Conservation (phyloP, 2,329 filamentous ascomycete species). For the Kalaharituber pfeilii region DNA sequence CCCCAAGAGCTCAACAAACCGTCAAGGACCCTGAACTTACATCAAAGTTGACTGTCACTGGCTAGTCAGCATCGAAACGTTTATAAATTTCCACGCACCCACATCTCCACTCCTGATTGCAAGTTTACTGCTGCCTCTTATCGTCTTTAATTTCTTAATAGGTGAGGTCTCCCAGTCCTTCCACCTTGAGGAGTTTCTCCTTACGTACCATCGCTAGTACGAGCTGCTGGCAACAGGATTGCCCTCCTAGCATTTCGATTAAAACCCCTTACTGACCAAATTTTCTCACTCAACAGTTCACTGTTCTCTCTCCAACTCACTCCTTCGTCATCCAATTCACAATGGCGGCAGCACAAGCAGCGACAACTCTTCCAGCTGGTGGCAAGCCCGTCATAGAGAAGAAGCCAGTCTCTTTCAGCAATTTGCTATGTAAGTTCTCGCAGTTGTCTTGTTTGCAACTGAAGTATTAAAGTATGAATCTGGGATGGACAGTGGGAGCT, state of each 20-base stretch:
- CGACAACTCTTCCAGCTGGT: conserved; percentile 27
- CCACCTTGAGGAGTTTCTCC: too few species aligned
- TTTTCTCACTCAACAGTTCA: too few species aligned
- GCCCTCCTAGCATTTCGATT: not conserved
- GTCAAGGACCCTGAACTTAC: too few species aligned
- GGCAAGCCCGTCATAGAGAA: conserved; percentile 56
- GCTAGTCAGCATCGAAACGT: not conserved
- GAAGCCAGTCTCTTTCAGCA: conserved; percentile 99
- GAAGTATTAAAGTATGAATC: too few species aligned
- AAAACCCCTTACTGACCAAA: too few species aligned
- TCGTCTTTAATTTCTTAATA: too few species aligned
- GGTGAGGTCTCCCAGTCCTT: too few species aligned
- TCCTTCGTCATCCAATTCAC: conserved; percentile 1
- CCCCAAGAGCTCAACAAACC: not conserved
- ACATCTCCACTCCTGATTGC: too few species aligned
- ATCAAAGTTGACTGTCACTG: too few species aligned
- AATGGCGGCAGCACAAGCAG: conserved; percentile 35
- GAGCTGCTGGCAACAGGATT: not conserved
- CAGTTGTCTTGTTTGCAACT: too few species aligned
- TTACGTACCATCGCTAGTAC: too few species aligned
- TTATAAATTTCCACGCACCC: too few species aligned
- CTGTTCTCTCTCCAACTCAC: not conserved
- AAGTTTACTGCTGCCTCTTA: not conserved
- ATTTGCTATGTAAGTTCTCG: conserved; percentile 61
- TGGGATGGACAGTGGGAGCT: conserved; percentile 46